A percentile compares a stretch with the other conserved stretches of the same genome.
Evolutionary conservation across 495 filamentous ascomycete species (phyloP).

Genomic region (Bacidia gigantensis): DNA sequence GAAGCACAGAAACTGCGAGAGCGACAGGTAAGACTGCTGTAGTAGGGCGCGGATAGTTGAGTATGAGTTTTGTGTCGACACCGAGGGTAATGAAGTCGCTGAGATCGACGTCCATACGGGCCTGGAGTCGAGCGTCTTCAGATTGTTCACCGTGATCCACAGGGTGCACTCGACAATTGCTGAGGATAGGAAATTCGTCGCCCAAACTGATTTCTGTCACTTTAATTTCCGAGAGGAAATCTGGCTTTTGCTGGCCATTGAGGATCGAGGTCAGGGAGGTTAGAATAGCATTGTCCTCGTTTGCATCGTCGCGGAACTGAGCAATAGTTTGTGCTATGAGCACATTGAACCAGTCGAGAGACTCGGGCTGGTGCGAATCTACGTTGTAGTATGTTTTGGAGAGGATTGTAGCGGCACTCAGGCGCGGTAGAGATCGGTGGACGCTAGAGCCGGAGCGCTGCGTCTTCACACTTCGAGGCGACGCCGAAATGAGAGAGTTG

Average conservation of each 20-base stretch:
- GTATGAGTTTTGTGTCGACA: slow-evolving; percentile 79
- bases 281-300: slow-evolving; percentile 78
- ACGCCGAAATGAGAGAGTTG: slow-evolving; percentile 35
- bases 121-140: slow-evolving; percentile 65
- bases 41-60: slow-evolving; percentile 84
- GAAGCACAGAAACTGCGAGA: slow-evolving; percentile 74
- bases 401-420: slow-evolving; percentile 81
- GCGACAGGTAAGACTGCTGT: slow-evolving; percentile 90
- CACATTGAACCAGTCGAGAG: slow-evolving; percentile 99
- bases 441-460: slow-evolving; percentile 66
- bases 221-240: slow-evolving; percentile 82
- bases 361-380: slow-evolving; percentile 90
- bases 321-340: slow-evolving; percentile 93
- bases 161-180: slow-evolving; percentile 87
- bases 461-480: slow-evolving; percentile 32
- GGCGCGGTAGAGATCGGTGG: slow-evolving; percentile 47
- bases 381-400: slow-evolving; percentile 97
- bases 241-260: slow-evolving; percentile 73
- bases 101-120: slow-evolving; percentile 90
- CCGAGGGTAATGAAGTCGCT: slow-evolving; percentile 82
- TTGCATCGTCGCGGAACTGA: slow-evolving; percentile 81
- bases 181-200: slow-evolving; percentile 97
- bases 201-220: slow-evolving; percentile 88
- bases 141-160: slow-evolving; percentile 48
- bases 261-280: slow-evolving; percentile 78